Evolutionary conservation across 148 eudicot species (phyloP), one percentile per base, ranked within the genome.

Genomic region (Oxyria digyna): DNA sequence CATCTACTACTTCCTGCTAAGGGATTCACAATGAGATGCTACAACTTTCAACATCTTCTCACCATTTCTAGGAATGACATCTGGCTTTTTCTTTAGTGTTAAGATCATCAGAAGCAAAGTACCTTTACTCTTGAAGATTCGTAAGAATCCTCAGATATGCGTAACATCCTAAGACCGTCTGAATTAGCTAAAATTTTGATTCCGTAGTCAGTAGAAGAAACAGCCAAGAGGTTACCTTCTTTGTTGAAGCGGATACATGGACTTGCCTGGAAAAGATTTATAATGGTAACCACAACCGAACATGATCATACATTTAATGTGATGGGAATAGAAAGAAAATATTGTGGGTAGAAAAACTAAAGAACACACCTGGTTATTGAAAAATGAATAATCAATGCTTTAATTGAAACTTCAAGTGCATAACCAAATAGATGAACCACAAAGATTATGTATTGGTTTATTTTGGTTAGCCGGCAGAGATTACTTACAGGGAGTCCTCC

Each of bases 401-500:
- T n/a, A 6, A 4, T 6, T 46, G 21, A 18, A 23, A 23, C 24
- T 26, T 21, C 20, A 63, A 31, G 67, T 63, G 42, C 67, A 63
- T 7, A 37, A 32, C 18, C 18, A 41, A 6, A 66, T 23, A 18
- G 0, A 15, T 38, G 6, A 15, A 63, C 42, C 31, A 4, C 10
- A 14, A 33, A 6, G 42, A 64, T 15, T 8, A 3, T 55, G 32
- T 33, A 32, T 64, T 11, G 1, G 37, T 29, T 27, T n/a, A 18
- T 49, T 24, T 24, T 43, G n/a, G n/a, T 43, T 43, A 43, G 48
- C 48, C n/a, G 35, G 15, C 38, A 26, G 3, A 32, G 69, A 37
- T 37, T 43, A 73, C 77, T 73, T 75, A 83, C 84, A 66, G 80
- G 82, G 62, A 83, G 77, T 59, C 80, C 87, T 72, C 87, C 87